Conservation (phyloP, 2,329 filamentous ascomycete species). For the Apiospora aurea region DNA sequence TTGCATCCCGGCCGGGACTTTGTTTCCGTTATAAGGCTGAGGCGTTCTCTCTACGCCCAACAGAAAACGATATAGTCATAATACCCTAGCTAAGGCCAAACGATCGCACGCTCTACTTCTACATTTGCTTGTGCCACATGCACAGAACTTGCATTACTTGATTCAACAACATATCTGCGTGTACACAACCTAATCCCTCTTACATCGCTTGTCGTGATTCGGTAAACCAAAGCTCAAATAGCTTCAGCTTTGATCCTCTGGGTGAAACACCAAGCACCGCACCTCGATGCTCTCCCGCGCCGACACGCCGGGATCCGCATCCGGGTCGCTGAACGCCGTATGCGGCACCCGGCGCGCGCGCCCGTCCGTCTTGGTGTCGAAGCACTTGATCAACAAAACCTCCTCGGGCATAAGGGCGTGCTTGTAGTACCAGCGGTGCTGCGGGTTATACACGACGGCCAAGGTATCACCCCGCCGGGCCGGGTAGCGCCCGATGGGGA, state of each 20-base stretch:
- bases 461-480: slow-evolving; percentile 55
- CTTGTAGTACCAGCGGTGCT: slow-evolving; percentile 59
- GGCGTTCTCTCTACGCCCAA: no score
- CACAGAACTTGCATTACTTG: no score
- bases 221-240: no score
- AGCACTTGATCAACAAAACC: slow-evolving; percentile 65
- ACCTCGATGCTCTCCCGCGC: slow-evolving; percentile 67
- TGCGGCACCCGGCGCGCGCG: slow-evolving; percentile 58
- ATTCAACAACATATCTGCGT: no score
- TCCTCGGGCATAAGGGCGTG: slow-evolving; percentile 57
- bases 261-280: slow-evolving; percentile 57
- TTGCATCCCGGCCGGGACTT: no score
- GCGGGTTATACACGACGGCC: slow-evolving; percentile 45
- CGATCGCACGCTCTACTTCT: no score
- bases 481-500: slow-evolving; percentile 55
- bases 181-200: no score
- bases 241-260: slow-evolving; percentile 36
- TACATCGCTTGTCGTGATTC: no score
- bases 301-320: slow-evolving; percentile 45
- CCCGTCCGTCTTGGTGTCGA: slow-evolving; percentile 62
- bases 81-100: no score
- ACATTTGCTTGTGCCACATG: no score
- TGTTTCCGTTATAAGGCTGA: no score
- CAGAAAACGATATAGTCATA: no score
- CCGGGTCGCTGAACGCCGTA: slow-evolving; percentile 56